Conservation (phyloP, 202 grass and related monocot genomes). For the Bolboschoenoplectus hybrid region DNA sequence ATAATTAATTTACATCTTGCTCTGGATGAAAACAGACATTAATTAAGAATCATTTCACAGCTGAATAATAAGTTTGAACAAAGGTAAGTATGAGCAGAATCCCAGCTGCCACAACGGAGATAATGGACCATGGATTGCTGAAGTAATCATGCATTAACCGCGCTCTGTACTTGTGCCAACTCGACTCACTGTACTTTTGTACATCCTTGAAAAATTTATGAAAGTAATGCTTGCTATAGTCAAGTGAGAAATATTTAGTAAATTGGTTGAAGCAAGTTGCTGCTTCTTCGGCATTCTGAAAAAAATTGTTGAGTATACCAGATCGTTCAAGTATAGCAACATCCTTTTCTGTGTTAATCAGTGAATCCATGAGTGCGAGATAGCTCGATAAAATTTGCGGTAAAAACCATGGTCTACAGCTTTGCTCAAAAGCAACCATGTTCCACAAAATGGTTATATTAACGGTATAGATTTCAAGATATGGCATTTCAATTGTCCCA, state of each 20-base stretch:
- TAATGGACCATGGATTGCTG: no score
- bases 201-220: constrained; percentile 51
- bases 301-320: constrained; percentile 53
- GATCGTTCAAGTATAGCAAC: constrained; percentile 46
- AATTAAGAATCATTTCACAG: background rate
- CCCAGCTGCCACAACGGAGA: no score
- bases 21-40: no score
- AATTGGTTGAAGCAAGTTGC: constrained; percentile 55
- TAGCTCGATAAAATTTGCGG: constrained; percentile 31
- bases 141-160: no score
- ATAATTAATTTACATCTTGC: background rate
- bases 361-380: constrained; percentile 51
- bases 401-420: constrained; percentile 22
- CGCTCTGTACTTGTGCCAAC: constrained; percentile 51
- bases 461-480: no score
- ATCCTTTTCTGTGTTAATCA: constrained; percentile 20
- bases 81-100: background rate
- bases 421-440: constrained; percentile 67
- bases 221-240: constrained; percentile 22
- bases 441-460: constrained; percentile 18
- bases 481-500: constrained; percentile 3
- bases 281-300: constrained; percentile 52
- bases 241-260: constrained; percentile 39
- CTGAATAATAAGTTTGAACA: background rate
- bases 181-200: constrained; percentile 53